A percentile compares a stretch with the other conserved stretches of the same genome.
phyloP scores from a whole-genome alignment of 2,329 filamentous ascomycete species.

The Botryosphaeria dothidea region DNA sequence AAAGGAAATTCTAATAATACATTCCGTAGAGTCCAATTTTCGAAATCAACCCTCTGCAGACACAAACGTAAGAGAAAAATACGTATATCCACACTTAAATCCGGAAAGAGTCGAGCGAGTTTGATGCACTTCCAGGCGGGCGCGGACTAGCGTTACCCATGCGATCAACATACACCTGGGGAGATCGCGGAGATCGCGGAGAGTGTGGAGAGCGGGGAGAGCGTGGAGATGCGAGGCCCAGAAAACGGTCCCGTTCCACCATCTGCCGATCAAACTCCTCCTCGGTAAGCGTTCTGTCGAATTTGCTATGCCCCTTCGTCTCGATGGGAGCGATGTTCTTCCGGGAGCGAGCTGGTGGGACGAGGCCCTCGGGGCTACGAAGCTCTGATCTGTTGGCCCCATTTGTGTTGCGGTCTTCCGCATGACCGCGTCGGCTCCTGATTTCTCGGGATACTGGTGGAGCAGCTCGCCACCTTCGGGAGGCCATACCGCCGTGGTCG shows the following conservation, averaged over 20 bases:
- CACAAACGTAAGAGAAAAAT: neutral
- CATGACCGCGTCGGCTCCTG: neutral
- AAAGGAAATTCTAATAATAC: neutral
- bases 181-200: neutral
- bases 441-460: conserved; percentile 13
- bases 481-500: conserved; percentile 46
- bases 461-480: neutral
- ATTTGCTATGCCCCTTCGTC: neutral
- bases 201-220: too few relatives aligned
- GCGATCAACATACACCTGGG: neutral
- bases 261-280: conserved; percentile 4
- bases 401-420: too few relatives aligned
- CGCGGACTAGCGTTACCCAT: neutral
- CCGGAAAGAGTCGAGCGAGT: conserved; percentile 6
- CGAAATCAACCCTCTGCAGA: neutral
- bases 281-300: neutral
- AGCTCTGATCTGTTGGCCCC: neutral
- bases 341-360: neutral
- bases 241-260: neutral
- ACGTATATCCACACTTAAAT: neutral
- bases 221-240: neutral
- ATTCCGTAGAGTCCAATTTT: neutral
- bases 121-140: neutral
- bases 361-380: neutral
- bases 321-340: neutral